Percentiles rank a stretch among this genome's conserved stretches.
These are phyloP conservation scores for Termitomyces sp. DNA, from an alignment of 768 basidiomycete species.

Conservation along the genomic window DNA sequence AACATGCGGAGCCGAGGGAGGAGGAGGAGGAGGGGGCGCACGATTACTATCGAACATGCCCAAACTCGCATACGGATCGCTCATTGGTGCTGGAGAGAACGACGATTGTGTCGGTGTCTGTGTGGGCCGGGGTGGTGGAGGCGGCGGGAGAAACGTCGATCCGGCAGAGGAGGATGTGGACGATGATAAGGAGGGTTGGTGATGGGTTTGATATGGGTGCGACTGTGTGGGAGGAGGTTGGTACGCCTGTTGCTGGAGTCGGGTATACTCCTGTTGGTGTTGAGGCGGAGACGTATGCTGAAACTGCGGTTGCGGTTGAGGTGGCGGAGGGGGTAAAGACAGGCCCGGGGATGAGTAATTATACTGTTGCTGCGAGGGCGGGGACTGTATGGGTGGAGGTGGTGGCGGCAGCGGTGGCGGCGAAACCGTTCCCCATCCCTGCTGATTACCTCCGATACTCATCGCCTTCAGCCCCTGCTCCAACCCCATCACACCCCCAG, in stretches of 20 bases:
- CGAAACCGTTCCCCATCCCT: conserved; percentile 13
- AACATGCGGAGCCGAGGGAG: neutral
- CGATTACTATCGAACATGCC: conserved; percentile 23
- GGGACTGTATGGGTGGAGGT: conserved; percentile 3
- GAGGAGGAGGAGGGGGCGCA: neutral
- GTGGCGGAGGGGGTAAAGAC: conserved; percentile 17
- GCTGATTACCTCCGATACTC: conserved; percentile 10
- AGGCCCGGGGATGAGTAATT: conserved; percentile 8
- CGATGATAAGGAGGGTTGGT: conserved; percentile 17
- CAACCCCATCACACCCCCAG: conserved; percentile 12
- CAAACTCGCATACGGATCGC: conserved; percentile 33
- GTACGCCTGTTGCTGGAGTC: neutral
- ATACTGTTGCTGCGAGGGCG: conserved; percentile 10
- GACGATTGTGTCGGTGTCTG: conserved; percentile 13
- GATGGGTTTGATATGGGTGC: neutral
- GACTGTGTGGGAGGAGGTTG: neutral
- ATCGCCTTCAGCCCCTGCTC: conserved; percentile 9
- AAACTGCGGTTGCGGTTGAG: conserved; percentile 13
- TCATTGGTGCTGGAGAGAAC: neutral
- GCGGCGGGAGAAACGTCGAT: neutral
- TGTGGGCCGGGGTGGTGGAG: conserved; percentile 14
- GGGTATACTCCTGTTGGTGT: conserved; percentile 12
- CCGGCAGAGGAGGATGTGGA: conserved; percentile 8
- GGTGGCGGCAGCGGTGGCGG: conserved; percentile 15
- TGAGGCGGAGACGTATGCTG: conserved; percentile 15